Percentiles rank a stretch among this genome's conserved stretches.
Conservation (phyloP, 2,329 filamentous ascomycete genomes). For the Chaetomiaceae sp. region DNA sequence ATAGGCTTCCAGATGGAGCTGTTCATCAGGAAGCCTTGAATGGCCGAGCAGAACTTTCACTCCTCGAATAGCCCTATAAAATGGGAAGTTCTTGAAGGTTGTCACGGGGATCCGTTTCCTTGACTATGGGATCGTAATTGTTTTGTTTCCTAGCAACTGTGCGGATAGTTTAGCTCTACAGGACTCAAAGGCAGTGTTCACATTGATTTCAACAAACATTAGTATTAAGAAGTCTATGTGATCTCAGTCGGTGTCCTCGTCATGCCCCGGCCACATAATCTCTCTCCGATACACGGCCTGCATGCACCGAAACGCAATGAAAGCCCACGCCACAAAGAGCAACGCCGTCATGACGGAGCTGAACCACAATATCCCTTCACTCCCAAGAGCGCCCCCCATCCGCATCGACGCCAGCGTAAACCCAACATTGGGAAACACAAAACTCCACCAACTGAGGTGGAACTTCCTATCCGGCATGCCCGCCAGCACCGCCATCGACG, state of each 20-base stretch:
- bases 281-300: slow-evolving; percentile 46
- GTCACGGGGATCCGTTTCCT: too few species aligned
- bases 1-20: too few species aligned
- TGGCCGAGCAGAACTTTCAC: too few species aligned
- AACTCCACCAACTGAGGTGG: slow-evolving; percentile 55
- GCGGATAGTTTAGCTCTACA: too few species aligned
- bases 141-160: too few species aligned
- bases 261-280: slow-evolving; percentile 55
- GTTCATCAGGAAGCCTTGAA: too few species aligned
- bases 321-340: slow-evolving; percentile 51
- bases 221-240: background rate
- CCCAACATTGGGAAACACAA: slow-evolving; percentile 62
- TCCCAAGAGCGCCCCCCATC: slow-evolving; percentile 49
- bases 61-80: too few species aligned
- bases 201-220: too few species aligned
- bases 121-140: too few species aligned
- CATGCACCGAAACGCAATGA: slow-evolving; percentile 45
- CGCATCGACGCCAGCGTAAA: slow-evolving; percentile 56
- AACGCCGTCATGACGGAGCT: slow-evolving; percentile 51
- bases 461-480: slow-evolving; percentile 34
- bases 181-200: too few species aligned
- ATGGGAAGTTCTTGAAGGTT: too few species aligned
- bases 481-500: slow-evolving; percentile 39
- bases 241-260: slow-evolving; percentile 43
- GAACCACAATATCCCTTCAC: slow-evolving; percentile 48